A percentile compares a stretch with the other conserved stretches of the same genome.
phyloP scores from a whole-genome alignment of 495 filamentous ascomycete genomes.

The Staphylotrichum longicolle region DNA sequence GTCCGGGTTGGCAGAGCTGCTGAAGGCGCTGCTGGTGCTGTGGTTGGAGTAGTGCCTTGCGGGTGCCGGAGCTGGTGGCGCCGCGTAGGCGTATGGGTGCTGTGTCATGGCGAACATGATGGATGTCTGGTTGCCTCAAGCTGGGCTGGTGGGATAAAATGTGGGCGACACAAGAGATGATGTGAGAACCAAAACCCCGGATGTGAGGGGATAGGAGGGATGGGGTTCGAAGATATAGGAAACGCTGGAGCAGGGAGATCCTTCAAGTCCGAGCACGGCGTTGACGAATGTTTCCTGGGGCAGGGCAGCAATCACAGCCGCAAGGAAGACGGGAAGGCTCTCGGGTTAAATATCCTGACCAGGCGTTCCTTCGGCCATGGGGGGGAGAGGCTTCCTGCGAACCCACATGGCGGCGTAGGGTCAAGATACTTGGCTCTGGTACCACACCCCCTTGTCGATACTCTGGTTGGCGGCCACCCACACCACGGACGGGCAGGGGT shows the following conservation, averaged over 20 bases:
- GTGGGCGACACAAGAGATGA: slow-evolving; percentile 13
- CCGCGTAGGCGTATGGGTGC: slow-evolving; percentile 44
- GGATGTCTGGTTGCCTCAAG: not conserved
- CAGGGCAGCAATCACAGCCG: slow-evolving; percentile 2
- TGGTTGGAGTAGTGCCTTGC: slow-evolving; percentile 64
- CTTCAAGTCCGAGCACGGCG: slow-evolving; percentile 10
- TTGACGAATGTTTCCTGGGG: slow-evolving; percentile 5
- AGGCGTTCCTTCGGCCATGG: slow-evolving; percentile 9
- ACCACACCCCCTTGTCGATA: slow-evolving; percentile 4
- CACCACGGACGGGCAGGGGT: slow-evolving; percentile 11
- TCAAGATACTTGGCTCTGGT: slow-evolving; percentile 6
- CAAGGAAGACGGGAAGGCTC: slow-evolving; percentile 9
- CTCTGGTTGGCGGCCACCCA: not conserved
- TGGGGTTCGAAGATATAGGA: not conserved
- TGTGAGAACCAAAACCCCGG: slow-evolving; percentile 17
- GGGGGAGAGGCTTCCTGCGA: slow-evolving; percentile 15
- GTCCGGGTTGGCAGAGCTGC: slow-evolving; percentile 90
- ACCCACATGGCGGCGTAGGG: slow-evolving; percentile 23
- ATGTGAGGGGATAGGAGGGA: not conserved
- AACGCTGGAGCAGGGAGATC: not conserved
- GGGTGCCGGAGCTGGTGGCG: slow-evolving; percentile 35
- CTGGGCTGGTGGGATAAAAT: not conserved
- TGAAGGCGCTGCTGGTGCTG: slow-evolving; percentile 92
- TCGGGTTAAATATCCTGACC: slow-evolving; percentile 22
- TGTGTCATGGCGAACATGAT: slow-evolving; percentile 48